Base-by-base conservation (phyloP, 306 rosid species). In the Castanea sativa region DNA sequence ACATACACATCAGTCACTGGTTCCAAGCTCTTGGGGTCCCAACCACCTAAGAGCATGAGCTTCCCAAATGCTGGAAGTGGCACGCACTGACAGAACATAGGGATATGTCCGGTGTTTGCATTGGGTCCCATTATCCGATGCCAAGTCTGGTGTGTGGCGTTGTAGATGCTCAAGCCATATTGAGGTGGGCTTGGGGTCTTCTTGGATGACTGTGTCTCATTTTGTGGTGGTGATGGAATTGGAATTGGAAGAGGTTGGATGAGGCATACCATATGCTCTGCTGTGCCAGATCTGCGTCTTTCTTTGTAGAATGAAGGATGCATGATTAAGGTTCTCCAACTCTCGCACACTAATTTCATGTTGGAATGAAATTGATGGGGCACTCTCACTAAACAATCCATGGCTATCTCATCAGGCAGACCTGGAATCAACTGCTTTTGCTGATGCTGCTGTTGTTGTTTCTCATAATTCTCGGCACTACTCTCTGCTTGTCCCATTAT, bases 361-460 rank as follows among this genome's bases (percentile, higher is more conserved):
- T 18, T 67, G 72, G 51, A 35, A 35, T 33, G 72, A 45, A 18
- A 33, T 67, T 67, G 45, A 25, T 33, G 43, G 5, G 72, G 72
- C 1, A 67, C 72, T 33, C 52, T 67, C 5, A 33, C 52, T 23
- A 67, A 67, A 19, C 72, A 67, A 16, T 67, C 52, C 25, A 67
- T 67, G 72, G 51, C 72, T 33, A 67, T 67, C 72, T 67, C 72
- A 67, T 67, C 72, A 19, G 72, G 72, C 52, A 67, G 51, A 45
- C 72, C 72, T 35, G 52, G 72, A 67, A 67, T 67, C 49, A 67
- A 67, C 52, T 67, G 72, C 52, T 35, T 33, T 67, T 67, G 71
- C 21, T 25, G 45, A 18, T 18, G 23, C 29, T 63, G 69, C 3
- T 21, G 41, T 14, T 33, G 72, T 4, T 32, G 72, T 35, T 32